phyloP scores from a whole-genome alignment of 2,329 filamentous ascomycete species.

The Phyllosticta citriasiana region DNA sequence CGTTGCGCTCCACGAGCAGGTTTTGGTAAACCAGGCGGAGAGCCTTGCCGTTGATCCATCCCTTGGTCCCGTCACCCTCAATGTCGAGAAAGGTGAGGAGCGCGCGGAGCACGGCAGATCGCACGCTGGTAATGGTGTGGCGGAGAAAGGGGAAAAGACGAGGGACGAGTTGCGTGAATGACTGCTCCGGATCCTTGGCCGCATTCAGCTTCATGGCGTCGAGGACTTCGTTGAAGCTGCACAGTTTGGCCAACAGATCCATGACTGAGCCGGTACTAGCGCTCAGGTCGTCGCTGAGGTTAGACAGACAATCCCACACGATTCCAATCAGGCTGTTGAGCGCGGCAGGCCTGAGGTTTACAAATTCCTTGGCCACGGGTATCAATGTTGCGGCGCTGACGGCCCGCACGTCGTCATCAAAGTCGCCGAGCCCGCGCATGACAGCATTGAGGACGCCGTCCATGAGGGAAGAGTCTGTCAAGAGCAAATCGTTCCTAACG shows the following conservation, averaged over 20 bases:
- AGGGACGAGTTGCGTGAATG: conserved; percentile 85
- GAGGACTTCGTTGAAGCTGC: conserved; percentile 84
- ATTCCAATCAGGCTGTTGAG: conserved; percentile 81
- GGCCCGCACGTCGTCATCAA: conserved; percentile 89
- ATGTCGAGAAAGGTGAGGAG: conserved; percentile 87
- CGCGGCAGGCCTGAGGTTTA: conserved; percentile 67
- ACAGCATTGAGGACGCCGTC: conserved; percentile 88
- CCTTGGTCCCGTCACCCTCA: conserved; percentile 65
- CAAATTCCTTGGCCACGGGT: conserved; percentile 91
- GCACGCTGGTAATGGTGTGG: conserved; percentile 93
- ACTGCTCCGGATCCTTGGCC: conserved; percentile 69
- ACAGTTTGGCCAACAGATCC: conserved; percentile 92
- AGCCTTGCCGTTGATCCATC: conserved; percentile 87
- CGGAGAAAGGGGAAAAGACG: conserved; percentile 91
- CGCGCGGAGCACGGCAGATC: conserved; percentile 84
- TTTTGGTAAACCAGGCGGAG: conserved; percentile 90
- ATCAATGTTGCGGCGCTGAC: conserved; percentile 97
- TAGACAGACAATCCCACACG: conserved; percentile 94
- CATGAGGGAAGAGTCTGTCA: conserved; percentile 75
- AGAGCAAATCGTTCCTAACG: conserved; percentile 81
- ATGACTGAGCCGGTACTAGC: conserved; percentile 97
- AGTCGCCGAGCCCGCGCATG: conserved; percentile 86
- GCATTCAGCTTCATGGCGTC: conserved; percentile 91
- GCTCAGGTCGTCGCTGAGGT: conserved; percentile 92
- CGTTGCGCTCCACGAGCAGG: conserved; percentile 82